Base-by-base conservation (phyloP, 2,329 filamentous ascomycete genomes). In the Elsinoe australis region DNA sequence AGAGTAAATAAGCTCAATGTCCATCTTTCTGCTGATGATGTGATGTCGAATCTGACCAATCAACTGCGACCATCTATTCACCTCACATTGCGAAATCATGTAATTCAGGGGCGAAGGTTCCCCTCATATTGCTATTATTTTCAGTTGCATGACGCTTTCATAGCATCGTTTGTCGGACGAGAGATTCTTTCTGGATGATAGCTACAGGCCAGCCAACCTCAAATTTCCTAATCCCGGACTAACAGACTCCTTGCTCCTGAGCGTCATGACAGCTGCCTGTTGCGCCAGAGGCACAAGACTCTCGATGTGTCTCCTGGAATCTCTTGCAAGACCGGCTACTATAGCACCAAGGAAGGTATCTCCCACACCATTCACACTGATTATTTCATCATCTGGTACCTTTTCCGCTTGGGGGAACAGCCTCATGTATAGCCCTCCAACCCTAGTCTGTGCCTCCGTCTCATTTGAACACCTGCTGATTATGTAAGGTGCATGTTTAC, bases 341-440 rank as follows among this genome's bases (percentile, higher is more conserved):
- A 95, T 57, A 10, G 88, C 83, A 0, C 90, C 92, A 6, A 94
- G 71, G 63, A 96, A 89, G 0, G 92, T 95, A 66, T 98, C 92
- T 0, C 92, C 92, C 2, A 87, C 88, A 0, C 90, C 92, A 62
- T 96, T 96, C 7, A 96, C 90, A 38, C 87, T 95, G 1, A 90
- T 80, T 1, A 94, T 73, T 19, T 92, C 79, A 15, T 75, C 67
- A 0, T 70, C 64, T 2, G 57, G 51, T 4, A 95, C 73, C 12
- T 71, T 67, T 61, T 85, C 80, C 1, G 76, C 77, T 0, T 84
- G 72, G 0, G 85, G 79, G 62, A 87, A 69, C 0, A 82, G 62
- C 4, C 80, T 67, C 82, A 95, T 88, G 60, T 95, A 95, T 2
- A 95, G 74, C 0, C 89, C 90, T 0, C 88, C 71, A 0, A 73